Percentiles rank a stretch among this genome's conserved stretches.
phyloP scores from a whole-genome alignment of 495 filamentous ascomycete genomes.

The Hypoxylon subgilvum region DNA sequence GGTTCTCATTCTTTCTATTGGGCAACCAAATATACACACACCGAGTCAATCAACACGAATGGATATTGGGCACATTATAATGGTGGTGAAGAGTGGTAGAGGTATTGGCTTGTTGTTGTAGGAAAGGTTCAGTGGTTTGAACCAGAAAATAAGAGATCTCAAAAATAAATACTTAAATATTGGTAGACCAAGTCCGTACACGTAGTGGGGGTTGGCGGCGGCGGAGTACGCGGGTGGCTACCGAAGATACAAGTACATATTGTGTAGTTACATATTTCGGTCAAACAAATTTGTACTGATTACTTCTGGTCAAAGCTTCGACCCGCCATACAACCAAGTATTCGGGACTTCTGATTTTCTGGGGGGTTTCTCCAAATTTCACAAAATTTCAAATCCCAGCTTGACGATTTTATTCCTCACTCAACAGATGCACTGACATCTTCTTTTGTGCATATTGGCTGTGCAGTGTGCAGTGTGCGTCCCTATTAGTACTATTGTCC shows the following conservation, averaged over 20 bases:
- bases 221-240: constrained; percentile 5
- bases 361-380: constrained; percentile 38
- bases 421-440: constrained; percentile 1
- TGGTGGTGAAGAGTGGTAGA: not conserved
- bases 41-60: constrained; percentile 27
- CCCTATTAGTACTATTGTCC: no score
- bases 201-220: not conserved
- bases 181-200: no score
- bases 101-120: not conserved
- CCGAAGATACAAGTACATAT: not conserved
- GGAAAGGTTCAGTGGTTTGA: no score
- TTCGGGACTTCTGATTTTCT: constrained; percentile 33
- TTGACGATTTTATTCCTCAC: constrained; percentile 39
- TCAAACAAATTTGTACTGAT: no score
- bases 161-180: no score
- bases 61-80: constrained; percentile 37
- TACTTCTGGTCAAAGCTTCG: constrained; percentile 25
- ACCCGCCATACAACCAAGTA: constrained; percentile 30
- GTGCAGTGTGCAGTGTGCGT: constrained; percentile 18
- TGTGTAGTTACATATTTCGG: no score
- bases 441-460: constrained; percentile 42
- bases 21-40: constrained; percentile 16
- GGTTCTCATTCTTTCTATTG: constrained; percentile 28
- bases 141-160: no score
- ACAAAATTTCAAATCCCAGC: constrained; percentile 42